Evolutionary conservation across 768 basidiomycete genomes (phyloP), one percentile per base, ranked within the genome.

Genomic region (Saitozyma podzolica): DNA sequence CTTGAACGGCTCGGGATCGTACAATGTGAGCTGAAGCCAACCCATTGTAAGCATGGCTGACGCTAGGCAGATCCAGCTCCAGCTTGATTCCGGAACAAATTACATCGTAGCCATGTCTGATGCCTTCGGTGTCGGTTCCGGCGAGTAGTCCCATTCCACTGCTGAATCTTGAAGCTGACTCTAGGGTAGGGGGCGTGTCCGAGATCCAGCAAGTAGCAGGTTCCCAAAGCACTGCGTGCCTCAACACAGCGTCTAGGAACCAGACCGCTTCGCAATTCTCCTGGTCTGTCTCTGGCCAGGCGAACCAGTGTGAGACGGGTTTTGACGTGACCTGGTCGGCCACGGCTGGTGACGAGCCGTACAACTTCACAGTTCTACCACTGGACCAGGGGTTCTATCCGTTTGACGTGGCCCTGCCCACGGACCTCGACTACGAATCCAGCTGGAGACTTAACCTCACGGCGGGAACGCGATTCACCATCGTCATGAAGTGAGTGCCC

Each of bases 401-500:
- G 11, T 76, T 69, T 49, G 70, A 73, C 45, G 72, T 76, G 16
- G 11, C 58, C 8, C 40, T 73, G 20, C 61, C 66, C 11, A 49
- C 52, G 0, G 59, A 39, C 5, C 53, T 48, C 43, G 60, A 47
- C 5, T 56, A 48, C 53, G 56, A 61, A 50, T 66, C 54, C 56
- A 61, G 66, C 56, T 76, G 74, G 74, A 39, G 54, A 20, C n/a
- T 73, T 45, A 71, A 73, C 57, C 58, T 76, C 50, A 73, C 72
- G 20, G 54, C 61, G 6, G 70, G 72, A 7, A 60, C 67, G 17
- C 58, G 72, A 29, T 76, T 73, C 54, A 72, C 64, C 11, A 42
- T 76, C 29, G 62, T 73, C 58, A 73, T 73, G 72, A 76, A 73
- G 74, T 76, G 60, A 73, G 74, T 76, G 14, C 8, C 10, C 4